Conservation (phyloP, 441 rosid species). For the Mallotus japonicus region DNA sequence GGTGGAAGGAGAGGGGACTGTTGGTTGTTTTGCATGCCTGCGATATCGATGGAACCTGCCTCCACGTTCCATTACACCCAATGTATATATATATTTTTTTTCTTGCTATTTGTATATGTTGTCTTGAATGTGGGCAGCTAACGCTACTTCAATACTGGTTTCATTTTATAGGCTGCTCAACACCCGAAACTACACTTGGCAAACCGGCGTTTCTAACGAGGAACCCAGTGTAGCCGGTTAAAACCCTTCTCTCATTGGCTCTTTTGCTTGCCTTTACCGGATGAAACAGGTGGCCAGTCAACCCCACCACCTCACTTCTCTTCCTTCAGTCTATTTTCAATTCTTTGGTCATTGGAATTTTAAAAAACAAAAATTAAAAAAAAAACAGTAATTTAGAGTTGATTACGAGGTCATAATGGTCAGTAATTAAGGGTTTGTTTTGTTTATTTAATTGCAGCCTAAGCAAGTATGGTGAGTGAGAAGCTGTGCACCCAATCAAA, state of each 20-base stretch:
- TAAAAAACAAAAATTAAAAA: too few species aligned
- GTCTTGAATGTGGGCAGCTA: conserved; percentile 4
- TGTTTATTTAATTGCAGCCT: not conserved
- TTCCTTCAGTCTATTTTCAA: too few species aligned
- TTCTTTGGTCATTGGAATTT: not conserved
- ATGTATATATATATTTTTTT: not conserved
- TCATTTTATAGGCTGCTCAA: conserved; percentile 13
- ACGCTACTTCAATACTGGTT: not conserved
- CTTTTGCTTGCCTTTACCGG: not conserved
- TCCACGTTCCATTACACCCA: conserved; percentile 19
- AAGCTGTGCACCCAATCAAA: not conserved
- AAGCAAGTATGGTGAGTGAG: not conserved
- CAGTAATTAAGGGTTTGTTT: not conserved
- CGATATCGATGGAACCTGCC: conserved; percentile 25
- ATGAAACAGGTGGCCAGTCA: conserved; percentile 8
- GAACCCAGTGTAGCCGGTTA: conserved; percentile 6
- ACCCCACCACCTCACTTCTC: too few species aligned
- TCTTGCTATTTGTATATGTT: not conserved
- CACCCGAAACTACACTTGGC: not conserved
- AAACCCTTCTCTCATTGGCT: conserved; percentile 19
- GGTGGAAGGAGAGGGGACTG: not conserved
- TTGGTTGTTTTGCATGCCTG: conserved; percentile 18
- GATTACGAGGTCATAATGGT: conserved; percentile 6
- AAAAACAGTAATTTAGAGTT: not conserved
- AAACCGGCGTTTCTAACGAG: conserved; percentile 10